These are phyloP conservation scores for Fusarium pseudocircinatum DNA, from an alignment of 2,329 filamentous ascomycete genomes.

Conservation along the genomic window DNA sequence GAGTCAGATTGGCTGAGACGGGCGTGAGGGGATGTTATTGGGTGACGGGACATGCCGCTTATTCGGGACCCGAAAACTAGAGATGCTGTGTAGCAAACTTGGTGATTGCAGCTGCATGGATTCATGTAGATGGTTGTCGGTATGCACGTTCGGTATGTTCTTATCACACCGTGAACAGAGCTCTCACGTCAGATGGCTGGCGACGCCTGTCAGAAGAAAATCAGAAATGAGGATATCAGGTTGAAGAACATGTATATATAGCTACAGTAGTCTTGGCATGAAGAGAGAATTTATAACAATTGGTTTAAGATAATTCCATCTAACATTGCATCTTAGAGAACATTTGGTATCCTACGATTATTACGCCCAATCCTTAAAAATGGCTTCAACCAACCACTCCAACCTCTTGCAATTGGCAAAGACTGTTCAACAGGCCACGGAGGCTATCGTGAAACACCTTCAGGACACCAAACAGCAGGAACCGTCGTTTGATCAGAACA, in stretches of 20 bases:
- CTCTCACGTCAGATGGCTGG: not conserved
- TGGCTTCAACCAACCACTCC: not conserved
- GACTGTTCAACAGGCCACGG: not conserved
- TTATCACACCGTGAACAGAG: not conserved
- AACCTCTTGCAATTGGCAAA: not conserved
- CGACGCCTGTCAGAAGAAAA: not conserved
- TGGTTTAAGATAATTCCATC: not conserved
- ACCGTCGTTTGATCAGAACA: not conserved
- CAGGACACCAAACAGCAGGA: not conserved
- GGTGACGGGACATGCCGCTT: not conserved
- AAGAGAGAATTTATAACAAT: not conserved
- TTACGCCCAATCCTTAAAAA: not conserved
- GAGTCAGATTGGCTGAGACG: not conserved
- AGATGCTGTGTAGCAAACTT: not conserved
- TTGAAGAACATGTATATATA: not conserved
- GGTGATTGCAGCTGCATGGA: not conserved
- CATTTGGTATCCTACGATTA: accelerated
- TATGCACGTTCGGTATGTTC: not conserved
- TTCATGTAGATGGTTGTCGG: too few relatives aligned
- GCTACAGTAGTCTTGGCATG: accelerated
- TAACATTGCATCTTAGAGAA: not conserved
- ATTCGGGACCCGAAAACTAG: not conserved
- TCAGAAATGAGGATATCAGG: accelerated
- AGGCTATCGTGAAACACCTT: not conserved
- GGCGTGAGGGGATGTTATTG: not conserved